These are phyloP conservation scores for Lasiodiplodia theobromae DNA, from an alignment of 2,329 filamentous ascomycete genomes.

Conservation along the genomic window DNA sequence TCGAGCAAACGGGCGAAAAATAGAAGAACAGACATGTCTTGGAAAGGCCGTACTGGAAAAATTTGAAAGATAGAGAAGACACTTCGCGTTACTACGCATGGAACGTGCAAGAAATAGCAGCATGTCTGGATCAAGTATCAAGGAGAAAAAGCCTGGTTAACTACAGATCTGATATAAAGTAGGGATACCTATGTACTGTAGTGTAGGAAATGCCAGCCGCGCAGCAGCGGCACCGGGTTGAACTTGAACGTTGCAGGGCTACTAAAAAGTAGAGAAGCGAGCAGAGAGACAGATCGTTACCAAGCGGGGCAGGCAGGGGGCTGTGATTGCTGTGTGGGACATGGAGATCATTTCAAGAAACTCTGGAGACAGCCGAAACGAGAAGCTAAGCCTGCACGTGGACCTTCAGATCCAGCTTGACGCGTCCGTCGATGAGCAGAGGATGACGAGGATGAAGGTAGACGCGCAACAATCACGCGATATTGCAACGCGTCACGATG, in stretches of 20 bases:
- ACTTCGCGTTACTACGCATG: not conserved
- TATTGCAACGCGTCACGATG: slow-evolving; percentile 3
- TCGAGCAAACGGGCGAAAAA: not conserved
- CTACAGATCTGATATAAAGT: not conserved
- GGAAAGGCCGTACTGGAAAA: not conserved
- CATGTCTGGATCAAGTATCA: not conserved
- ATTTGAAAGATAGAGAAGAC: not conserved
- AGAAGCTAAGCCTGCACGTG: too few relatives aligned
- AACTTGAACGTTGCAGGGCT: not conserved
- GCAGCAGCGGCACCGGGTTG: not conserved
- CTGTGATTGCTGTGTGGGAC: not conserved
- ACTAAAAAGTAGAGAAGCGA: not conserved
- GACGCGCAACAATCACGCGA: slow-evolving; percentile 13
- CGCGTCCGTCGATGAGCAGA: too few relatives aligned
- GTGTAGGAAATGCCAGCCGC: not conserved
- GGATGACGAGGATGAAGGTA: not conserved
- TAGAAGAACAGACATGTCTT: not conserved
- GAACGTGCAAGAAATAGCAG: not conserved
- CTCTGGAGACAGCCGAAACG: not conserved
- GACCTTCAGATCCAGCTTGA: not conserved
- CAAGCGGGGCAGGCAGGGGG: not conserved
- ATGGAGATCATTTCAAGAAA: too few relatives aligned
- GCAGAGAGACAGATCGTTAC: too few relatives aligned
- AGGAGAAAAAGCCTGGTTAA: not conserved
- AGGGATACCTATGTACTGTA: not conserved